Evolutionary conservation across 2,329 filamentous ascomycete species (phyloP).

Genomic region (Diaporthe citrichinensis): DNA sequence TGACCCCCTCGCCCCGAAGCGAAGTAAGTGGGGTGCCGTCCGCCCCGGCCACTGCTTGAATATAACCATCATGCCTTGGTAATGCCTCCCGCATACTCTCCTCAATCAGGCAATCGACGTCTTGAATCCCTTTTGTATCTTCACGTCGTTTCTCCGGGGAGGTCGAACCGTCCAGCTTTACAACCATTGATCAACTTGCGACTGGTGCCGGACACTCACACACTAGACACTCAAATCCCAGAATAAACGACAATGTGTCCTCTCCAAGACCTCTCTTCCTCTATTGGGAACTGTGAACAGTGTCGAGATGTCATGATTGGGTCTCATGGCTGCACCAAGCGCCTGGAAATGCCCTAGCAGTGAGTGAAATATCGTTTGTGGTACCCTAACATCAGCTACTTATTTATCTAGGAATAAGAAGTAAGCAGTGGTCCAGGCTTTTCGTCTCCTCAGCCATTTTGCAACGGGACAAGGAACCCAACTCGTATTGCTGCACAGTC

Average conservation of each 20-base stretch:
- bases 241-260: background rate
- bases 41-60: too few species aligned
- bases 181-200: too few species aligned
- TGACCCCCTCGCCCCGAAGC: too few species aligned
- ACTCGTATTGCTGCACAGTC: background rate
- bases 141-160: too few species aligned
- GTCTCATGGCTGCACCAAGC: background rate
- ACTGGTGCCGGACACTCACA: too few species aligned
- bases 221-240: background rate
- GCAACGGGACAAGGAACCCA: background rate
- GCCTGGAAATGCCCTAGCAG: background rate
- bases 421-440: background rate
- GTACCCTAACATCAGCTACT: background rate
- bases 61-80: too few species aligned
- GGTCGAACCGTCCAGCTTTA: too few species aligned
- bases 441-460: background rate
- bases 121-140: too few species aligned
- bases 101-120: too few species aligned
- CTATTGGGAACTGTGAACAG: background rate
- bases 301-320: background rate
- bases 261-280: background rate
- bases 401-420: background rate
- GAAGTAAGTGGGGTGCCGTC: too few species aligned
- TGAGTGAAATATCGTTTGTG: background rate
- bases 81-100: too few species aligned